A percentile compares a stretch with the other conserved stretches of the same genome.
Evolutionary conservation across 2,329 filamentous ascomycete species (phyloP).

Genomic region (Phyllachora maydis): DNA sequence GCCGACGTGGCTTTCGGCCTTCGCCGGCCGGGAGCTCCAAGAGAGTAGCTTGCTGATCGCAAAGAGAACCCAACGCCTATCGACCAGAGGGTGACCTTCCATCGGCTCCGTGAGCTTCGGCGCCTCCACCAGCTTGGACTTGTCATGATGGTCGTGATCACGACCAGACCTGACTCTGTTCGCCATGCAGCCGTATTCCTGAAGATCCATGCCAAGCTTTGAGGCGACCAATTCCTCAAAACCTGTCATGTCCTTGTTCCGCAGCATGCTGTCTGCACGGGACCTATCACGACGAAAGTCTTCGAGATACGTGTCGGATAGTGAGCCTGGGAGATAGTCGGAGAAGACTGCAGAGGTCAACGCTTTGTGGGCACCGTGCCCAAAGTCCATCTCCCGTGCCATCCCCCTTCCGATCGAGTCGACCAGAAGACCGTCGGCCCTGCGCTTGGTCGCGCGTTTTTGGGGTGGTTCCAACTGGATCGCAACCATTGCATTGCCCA

Average conservation of each 20-base stretch:
- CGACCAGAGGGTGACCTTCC: slow-evolving; percentile 36
- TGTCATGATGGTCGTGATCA: too few species aligned
- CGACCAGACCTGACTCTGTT: too few species aligned
- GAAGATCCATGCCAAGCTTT: too few species aligned
- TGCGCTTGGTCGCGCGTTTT: slow-evolving; percentile 30
- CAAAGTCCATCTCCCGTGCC: slow-evolving; percentile 15
- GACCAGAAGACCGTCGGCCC: slow-evolving; percentile 41
- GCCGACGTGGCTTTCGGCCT: slow-evolving; percentile 16
- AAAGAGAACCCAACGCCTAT: slow-evolving; percentile 45
- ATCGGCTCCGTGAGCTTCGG: too few species aligned
- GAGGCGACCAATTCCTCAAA: too few species aligned
- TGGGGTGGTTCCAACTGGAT: slow-evolving; percentile 47
- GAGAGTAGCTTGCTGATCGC: slow-evolving; percentile 40
- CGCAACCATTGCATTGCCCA: slow-evolving; percentile 42
- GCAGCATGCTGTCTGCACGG: too few species aligned
- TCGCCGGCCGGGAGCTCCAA: slow-evolving; percentile 21
- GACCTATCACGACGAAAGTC: too few species aligned
- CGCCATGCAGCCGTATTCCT: too few species aligned
- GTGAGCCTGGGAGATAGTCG: slow-evolving; percentile 23
- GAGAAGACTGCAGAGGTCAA: slow-evolving; percentile 13
- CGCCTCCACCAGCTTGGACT: too few species aligned
- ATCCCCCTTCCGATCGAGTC: slow-evolving; percentile 54
- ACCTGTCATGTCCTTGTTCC: too few species aligned
- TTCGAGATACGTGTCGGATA: slow-evolving; percentile 27
- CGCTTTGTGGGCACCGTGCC: slow-evolving; percentile 11